Percentiles rank a stretch among this genome's conserved stretches.
Evolutionary conservation across 228 moss, liverwort and hornwort genomes (phyloP).

Genomic region (Sphagnum magellanicum): DNA sequence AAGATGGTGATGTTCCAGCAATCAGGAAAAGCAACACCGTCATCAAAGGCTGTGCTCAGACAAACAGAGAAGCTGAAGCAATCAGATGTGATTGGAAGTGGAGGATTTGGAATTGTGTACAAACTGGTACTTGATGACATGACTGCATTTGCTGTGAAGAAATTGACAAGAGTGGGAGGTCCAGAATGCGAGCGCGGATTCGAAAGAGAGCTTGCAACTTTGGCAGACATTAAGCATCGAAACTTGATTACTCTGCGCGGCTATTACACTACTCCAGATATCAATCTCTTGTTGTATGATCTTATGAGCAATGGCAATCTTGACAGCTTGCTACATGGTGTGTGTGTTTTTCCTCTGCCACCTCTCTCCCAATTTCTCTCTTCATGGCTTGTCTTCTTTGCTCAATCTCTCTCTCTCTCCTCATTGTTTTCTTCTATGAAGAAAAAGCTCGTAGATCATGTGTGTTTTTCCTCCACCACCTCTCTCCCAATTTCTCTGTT

Average conservation of each 20-base stretch:
- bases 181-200: conserved; percentile 55
- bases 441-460: too few relatives aligned
- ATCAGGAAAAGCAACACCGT: conserved; percentile 42
- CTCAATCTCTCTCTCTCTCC: too few relatives aligned
- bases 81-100: conserved; percentile 45
- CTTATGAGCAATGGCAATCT: conserved; percentile 52
- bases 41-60: conserved; percentile 34
- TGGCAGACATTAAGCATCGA: conserved; percentile 57
- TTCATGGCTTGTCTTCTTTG: too few relatives aligned
- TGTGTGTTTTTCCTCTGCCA: neutral
- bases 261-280: conserved; percentile 56
- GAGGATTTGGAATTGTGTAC: conserved; percentile 58
- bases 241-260: conserved; percentile 55
- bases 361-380: too few relatives aligned
- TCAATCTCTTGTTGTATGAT: conserved; percentile 52
- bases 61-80: conserved; percentile 45
- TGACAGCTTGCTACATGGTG: conserved; percentile 50
- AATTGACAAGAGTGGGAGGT: conserved; percentile 36
- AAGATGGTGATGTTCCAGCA: conserved; percentile 58
- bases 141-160: conserved; percentile 49
- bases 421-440: too few relatives aligned
- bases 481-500: too few relatives aligned
- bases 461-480: too few relatives aligned
- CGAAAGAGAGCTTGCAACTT: conserved; percentile 57
- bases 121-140: conserved; percentile 47